These are phyloP conservation scores for Jacaranda copaia DNA, from an alignment of 257 asterid species.

Conservation along the genomic window DNA sequence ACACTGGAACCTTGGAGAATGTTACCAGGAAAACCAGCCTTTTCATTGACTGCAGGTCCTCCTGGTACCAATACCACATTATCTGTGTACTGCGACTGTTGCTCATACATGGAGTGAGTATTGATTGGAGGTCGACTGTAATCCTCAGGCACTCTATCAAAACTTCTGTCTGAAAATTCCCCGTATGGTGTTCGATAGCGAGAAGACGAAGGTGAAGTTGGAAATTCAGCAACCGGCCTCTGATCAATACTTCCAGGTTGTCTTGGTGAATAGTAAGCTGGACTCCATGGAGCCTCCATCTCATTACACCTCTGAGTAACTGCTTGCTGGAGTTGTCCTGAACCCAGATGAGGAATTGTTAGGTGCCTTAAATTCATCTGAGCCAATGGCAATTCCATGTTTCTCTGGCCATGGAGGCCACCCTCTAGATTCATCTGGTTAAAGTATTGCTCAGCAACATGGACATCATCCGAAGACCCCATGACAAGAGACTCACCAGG, in stretches of 20 bases:
- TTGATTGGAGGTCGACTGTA: slow-evolving; percentile 55
- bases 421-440: slow-evolving; percentile 81
- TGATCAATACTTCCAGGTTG: slow-evolving; percentile 72
- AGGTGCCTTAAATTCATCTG: slow-evolving; percentile 72
- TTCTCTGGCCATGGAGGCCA: slow-evolving; percentile 71
- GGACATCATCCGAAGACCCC: slow-evolving; percentile 68
- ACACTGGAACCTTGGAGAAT: slow-evolving; percentile 60
- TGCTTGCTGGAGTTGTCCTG: slow-evolving; percentile 71
- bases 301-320: slow-evolving; percentile 73
- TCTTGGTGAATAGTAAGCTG: slow-evolving; percentile 89
- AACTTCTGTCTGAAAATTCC: slow-evolving; percentile 59
- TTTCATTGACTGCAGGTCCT: slow-evolving; percentile 55
- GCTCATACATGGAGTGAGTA: slow-evolving; percentile 63
- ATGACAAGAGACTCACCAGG: slow-evolving; percentile 53
- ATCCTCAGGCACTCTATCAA: slow-evolving; percentile 74
- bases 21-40: slow-evolving; percentile 78
- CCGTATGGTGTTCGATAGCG: slow-evolving; percentile 67
- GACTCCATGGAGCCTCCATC: slow-evolving; percentile 98
- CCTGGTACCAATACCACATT: slow-evolving; percentile 61
- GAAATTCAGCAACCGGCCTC: slow-evolving; percentile 70
- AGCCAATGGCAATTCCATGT: slow-evolving; percentile 78
- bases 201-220: slow-evolving; percentile 87
- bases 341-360: slow-evolving; percentile 74
- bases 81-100: slow-evolving; percentile 67
- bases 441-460: slow-evolving; percentile 70